Evolutionary conservation across 768 basidiomycete genomes (phyloP).

Genomic region (Wakefieldia striispora): DNA sequence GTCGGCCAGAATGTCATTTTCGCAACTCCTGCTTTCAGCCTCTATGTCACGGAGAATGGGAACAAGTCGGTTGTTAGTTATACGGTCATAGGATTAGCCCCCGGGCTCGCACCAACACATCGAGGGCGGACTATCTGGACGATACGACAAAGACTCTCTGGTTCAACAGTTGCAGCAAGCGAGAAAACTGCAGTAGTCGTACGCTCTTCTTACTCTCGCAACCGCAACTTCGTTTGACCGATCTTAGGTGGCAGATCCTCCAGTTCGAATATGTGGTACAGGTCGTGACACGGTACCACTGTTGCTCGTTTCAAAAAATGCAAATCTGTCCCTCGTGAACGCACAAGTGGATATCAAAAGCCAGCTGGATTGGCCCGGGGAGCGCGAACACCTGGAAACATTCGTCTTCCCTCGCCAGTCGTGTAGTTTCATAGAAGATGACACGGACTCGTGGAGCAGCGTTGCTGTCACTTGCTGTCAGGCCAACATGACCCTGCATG

Average conservation of each 20-base stretch:
- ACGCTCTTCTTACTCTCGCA: conserved; percentile 25
- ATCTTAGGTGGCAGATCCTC: conserved; percentile 42
- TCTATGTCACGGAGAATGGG: conserved; percentile 32
- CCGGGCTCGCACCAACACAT: conserved; percentile 41
- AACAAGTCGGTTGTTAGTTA: conserved; percentile 50
- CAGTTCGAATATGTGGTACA: conserved; percentile 38
- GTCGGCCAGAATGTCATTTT: conserved; percentile 66
- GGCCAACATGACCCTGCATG: conserved; percentile 13
- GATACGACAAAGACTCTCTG: conserved; percentile 56
- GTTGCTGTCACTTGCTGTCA: conserved; percentile 26
- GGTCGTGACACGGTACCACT: conserved; percentile 26
- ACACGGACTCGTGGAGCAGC: background rate
- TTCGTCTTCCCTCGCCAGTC: conserved; percentile 30
- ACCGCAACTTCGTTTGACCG: conserved; percentile 7
- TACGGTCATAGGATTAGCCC: conserved; percentile 47
- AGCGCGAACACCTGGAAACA: conserved; percentile 27
- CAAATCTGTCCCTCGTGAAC: conserved; percentile 33
- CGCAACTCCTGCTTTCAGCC: conserved; percentile 54
- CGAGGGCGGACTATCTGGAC: conserved; percentile 54
- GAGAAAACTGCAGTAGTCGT: conserved; percentile 46
- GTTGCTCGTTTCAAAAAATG: conserved; percentile 34
- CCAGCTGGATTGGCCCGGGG: conserved; percentile 25
- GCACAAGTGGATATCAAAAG: conserved; percentile 26
- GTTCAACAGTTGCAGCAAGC: conserved; percentile 28
- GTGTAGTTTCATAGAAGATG: conserved; percentile 28